A percentile compares a stretch with the other conserved stretches of the same genome.
Evolutionary conservation across 805 yeast genomes (phyloP).

Genomic region (Metschnikowia continentalis): DNA sequence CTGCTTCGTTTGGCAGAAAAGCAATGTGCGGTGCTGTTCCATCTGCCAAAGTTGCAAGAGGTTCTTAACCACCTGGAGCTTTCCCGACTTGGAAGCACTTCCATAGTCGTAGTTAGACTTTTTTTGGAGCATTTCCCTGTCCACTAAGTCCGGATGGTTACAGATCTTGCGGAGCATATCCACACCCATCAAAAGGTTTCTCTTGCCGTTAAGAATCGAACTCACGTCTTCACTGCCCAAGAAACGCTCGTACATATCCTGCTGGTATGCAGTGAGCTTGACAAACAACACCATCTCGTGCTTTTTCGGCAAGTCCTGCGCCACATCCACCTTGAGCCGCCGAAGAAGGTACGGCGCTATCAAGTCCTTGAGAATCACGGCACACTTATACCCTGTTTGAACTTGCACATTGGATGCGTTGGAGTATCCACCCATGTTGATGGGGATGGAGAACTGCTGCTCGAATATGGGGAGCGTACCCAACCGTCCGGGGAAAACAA

Average conservation of each 20-base stretch:
- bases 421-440: constrained; percentile 96
- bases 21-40: constrained; percentile 72
- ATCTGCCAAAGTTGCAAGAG: constrained; percentile 69
- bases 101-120: constrained; percentile 45
- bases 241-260: constrained; percentile 68
- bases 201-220: constrained; percentile 67
- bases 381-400: constrained; percentile 94
- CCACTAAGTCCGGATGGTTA: constrained; percentile 88
- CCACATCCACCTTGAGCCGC: constrained; percentile 89
- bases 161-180: constrained; percentile 89
- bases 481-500: constrained; percentile 88
- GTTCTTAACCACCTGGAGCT: constrained; percentile 82
- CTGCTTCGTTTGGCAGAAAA: constrained; percentile 92
- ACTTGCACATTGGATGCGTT: constrained; percentile 95
- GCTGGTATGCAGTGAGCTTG: constrained; percentile 72
- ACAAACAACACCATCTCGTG: constrained; percentile 93
- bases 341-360: constrained; percentile 86
- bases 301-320: constrained; percentile 89
- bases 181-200: constrained; percentile 84
- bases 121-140: constrained; percentile 35
- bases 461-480: constrained; percentile 96
- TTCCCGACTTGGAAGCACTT: constrained; percentile 68
- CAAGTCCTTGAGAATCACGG: constrained; percentile 80
- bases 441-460: constrained; percentile 86
- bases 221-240: constrained; percentile 70